Percentiles rank a stretch among this genome's conserved stretches.
These are phyloP conservation scores for Murraya paniculata DNA, from an alignment of 345 rosid species.

Conservation along the genomic window DNA sequence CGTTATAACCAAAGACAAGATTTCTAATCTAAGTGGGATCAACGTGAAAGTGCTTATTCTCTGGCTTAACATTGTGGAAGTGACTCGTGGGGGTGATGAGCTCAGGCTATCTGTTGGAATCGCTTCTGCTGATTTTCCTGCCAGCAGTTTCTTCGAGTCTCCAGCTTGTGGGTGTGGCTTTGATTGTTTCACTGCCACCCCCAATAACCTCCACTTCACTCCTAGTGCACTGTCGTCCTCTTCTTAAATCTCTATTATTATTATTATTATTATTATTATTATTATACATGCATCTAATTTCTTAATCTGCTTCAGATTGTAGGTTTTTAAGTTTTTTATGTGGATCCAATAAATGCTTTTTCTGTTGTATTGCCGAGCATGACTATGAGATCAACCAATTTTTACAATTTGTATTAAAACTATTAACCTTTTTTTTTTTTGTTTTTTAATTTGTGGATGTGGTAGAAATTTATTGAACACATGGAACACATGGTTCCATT, in stretches of 20 bases:
- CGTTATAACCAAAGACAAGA: slow-evolving; percentile 30
- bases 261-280: too few species aligned
- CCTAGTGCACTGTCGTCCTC: background rate
- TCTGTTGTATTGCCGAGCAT: too few species aligned
- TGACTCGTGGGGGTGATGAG: slow-evolving; percentile 35
- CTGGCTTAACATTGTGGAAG: slow-evolving; percentile 45
- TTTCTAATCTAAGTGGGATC: slow-evolving; percentile 38
- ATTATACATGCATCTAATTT: too few species aligned
- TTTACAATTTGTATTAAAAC: too few species aligned
- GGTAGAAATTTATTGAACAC: too few species aligned
- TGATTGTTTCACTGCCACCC: slow-evolving; percentile 24
- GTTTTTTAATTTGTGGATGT: too few species aligned
- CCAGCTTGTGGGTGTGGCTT: slow-evolving; percentile 54
- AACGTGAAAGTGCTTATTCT: slow-evolving; percentile 39
- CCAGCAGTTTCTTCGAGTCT: slow-evolving; percentile 31
- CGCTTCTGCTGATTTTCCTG: slow-evolving; percentile 40
- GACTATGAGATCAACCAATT: too few species aligned
- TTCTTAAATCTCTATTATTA: background rate
- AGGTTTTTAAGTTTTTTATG: too few species aligned
- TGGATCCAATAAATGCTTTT: too few species aligned
- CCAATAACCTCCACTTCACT: slow-evolving; percentile 1
- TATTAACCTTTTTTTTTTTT: too few species aligned
- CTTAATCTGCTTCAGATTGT: too few species aligned
- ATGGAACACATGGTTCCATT: too few species aligned
- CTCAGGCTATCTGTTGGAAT: slow-evolving; percentile 48